Conservation (phyloP, 306 rosid genomes). For the Amphicarpaea edgeworthii region DNA sequence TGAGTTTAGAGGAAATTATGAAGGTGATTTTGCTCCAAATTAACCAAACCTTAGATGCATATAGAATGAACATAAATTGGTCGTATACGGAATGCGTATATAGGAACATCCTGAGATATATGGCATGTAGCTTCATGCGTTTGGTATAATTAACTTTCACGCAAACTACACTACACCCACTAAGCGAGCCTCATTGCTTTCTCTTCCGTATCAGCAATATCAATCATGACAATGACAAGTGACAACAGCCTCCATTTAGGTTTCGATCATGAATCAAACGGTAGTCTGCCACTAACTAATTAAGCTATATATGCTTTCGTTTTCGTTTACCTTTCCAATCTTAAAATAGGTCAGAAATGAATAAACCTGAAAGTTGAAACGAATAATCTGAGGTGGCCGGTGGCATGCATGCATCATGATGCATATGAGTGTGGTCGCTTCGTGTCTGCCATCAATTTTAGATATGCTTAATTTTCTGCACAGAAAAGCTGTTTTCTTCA, state of each 20-base stretch:
- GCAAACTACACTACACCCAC: constrained; percentile 37
- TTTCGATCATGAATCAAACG: constrained; percentile 42
- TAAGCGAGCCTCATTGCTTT: background rate
- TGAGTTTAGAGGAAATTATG: constrained; percentile 9
- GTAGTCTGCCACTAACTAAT: background rate
- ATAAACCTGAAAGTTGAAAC: background rate
- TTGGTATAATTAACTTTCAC: constrained; percentile 44
- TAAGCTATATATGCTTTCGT: constrained; percentile 31
- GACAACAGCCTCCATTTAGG: background rate
- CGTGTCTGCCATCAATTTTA: constrained; percentile 30
- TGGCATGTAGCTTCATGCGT: constrained; percentile 14
- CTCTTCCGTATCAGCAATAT: constrained; percentile 38
- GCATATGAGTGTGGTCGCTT: too few species aligned
- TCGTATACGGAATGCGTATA: background rate
- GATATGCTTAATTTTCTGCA: constrained; percentile 1
- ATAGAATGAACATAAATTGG: background rate
- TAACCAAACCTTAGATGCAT: too few species aligned
- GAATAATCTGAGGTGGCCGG: too few species aligned
- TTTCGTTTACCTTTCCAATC: constrained; percentile 17
- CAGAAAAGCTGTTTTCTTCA: constrained; percentile 32
- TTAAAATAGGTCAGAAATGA: background rate
- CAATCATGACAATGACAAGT: constrained; percentile 42
- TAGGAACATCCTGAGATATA: background rate
- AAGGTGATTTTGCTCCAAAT: constrained; percentile 19
- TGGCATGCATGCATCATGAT: too few species aligned